Conservation (phyloP, 176 grass and related monocot genomes). For the Oryza brachyantha region DNA sequence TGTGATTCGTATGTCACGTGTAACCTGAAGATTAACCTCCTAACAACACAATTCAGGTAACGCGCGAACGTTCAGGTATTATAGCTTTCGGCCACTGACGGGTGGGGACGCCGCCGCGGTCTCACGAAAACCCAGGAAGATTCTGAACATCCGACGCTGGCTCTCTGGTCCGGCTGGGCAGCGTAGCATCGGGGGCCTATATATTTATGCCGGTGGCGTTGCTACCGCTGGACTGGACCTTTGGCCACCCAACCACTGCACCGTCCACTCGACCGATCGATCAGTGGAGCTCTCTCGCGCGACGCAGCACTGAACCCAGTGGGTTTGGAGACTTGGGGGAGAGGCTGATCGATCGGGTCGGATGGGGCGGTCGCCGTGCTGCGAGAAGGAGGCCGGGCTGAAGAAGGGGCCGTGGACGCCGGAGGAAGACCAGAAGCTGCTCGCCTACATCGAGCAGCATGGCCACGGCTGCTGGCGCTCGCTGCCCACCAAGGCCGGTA, state of each 20-base stretch:
- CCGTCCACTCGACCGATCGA: neutral
- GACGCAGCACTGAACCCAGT: too few relatives aligned
- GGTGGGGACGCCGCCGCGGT: neutral
- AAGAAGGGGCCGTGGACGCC: conserved; percentile 59
- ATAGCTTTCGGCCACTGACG: too few relatives aligned
- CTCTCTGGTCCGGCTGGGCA: neutral
- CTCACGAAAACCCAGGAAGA: conserved; percentile 36
- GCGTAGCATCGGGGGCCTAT: conserved; percentile 7
- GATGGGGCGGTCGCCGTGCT: conserved; percentile 58
- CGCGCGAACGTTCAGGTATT: too few relatives aligned
- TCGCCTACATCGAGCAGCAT: conserved; percentile 58
- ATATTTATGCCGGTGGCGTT: conserved; percentile 31
- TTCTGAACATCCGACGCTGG: conserved; percentile 12
- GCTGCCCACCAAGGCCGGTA: conserved; percentile 66
- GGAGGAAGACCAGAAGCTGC: conserved; percentile 63
- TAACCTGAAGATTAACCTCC: too few relatives aligned
- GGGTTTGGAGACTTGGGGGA: neutral
- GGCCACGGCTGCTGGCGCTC: conserved; percentile 76
- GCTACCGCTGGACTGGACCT: conserved; percentile 4
- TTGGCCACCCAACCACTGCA: too few relatives aligned
- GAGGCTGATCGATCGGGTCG: neutral
- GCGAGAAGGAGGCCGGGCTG: conserved; percentile 61
- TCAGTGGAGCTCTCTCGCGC: neutral
- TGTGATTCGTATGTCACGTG: too few relatives aligned
- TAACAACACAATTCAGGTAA: too few relatives aligned